phyloP scores from a whole-genome alignment of 257 asterid species.

The Solanum sitiens region DNA sequence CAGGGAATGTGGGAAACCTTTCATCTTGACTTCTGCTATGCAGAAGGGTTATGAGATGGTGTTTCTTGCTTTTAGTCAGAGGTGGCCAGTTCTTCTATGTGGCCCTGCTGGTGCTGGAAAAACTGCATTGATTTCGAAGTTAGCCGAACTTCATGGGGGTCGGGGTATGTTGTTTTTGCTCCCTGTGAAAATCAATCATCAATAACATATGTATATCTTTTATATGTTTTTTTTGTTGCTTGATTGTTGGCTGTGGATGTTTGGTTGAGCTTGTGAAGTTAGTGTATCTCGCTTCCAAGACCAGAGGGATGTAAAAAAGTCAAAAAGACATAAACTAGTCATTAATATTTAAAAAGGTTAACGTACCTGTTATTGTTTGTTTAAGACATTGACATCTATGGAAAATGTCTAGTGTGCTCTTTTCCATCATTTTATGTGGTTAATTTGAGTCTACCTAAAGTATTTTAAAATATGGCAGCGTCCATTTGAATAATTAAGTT shows the following conservation, averaged over 20 bases:
- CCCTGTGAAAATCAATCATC: neutral
- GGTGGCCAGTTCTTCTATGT: slow-evolving; percentile 93
- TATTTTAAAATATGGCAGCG: neutral
- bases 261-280: neutral
- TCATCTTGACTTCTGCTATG: slow-evolving; percentile 56
- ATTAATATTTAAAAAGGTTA: neutral
- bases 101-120: slow-evolving; percentile 95
- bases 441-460: neutral
- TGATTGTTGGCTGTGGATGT: neutral
- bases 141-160: slow-evolving; percentile 50
- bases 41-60: slow-evolving; percentile 72
- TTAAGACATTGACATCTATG: neutral
- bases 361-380: neutral
- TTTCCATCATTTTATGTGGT: neutral
- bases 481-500: neutral
- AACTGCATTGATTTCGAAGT: slow-evolving; percentile 57
- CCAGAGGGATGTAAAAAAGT: neutral
- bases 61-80: slow-evolving; percentile 69
- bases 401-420: neutral
- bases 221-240: neutral
- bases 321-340: neutral
- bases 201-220: neutral
- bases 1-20: slow-evolving; percentile 49
- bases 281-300: neutral
- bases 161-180: neutral